These are phyloP conservation scores for Suillus americanus DNA, from an alignment of 768 basidiomycete genomes.

Conservation along the genomic window DNA sequence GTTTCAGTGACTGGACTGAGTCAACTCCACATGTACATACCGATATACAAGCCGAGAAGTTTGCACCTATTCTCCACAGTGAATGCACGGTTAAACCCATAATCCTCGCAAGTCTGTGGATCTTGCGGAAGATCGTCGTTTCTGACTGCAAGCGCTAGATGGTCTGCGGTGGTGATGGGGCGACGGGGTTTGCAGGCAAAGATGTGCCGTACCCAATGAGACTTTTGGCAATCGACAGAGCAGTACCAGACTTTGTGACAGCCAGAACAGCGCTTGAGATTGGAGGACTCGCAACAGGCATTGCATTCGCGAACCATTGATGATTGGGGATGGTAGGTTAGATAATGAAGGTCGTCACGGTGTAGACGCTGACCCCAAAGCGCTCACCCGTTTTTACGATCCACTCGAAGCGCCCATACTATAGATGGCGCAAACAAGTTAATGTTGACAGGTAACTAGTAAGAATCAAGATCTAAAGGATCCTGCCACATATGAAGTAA, in stretches of 20 bases:
- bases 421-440: too few relatives aligned
- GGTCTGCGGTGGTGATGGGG: constrained; percentile 1
- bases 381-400: too few relatives aligned
- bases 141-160: constrained; percentile 28
- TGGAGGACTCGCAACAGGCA: too few relatives aligned
- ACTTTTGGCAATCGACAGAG: background rate
- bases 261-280: background rate
- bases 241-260: background rate
- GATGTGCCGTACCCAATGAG: background rate
- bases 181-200: background rate
- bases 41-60: constrained; percentile 33
- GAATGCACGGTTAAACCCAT: constrained; percentile 32
- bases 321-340: too few relatives aligned
- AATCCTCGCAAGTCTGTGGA: constrained; percentile 30
- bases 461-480: too few relatives aligned
- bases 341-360: background rate
- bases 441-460: too few relatives aligned
- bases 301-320: too few relatives aligned
- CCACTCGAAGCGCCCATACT: background rate
- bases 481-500: too few relatives aligned
- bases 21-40: constrained; percentile 2
- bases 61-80: constrained; percentile 13
- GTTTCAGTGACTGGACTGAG: too few relatives aligned
- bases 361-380: background rate
- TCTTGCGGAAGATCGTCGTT: constrained; percentile 27